Conservation (phyloP, 768 basidiomycete species). For the Auricularia sp. region DNA sequence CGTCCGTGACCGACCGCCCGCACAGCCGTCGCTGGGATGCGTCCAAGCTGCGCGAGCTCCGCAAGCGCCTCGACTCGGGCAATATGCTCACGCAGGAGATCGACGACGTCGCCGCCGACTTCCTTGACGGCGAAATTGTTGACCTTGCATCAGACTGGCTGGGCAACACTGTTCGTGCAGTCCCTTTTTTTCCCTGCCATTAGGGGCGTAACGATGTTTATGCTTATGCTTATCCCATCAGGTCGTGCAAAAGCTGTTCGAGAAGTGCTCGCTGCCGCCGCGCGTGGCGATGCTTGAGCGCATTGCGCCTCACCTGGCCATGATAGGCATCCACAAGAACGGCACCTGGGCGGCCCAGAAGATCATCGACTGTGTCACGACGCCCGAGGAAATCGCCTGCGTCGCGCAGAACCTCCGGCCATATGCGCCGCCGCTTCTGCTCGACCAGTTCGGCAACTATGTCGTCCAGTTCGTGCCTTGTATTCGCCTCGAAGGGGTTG, state of each 20-base stretch:
- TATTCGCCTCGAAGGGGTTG: background rate
- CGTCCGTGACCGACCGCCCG: slow-evolving; percentile 73
- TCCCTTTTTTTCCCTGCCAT: slow-evolving; percentile 27
- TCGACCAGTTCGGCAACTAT: slow-evolving; percentile 91
- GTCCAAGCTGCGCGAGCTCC: slow-evolving; percentile 83
- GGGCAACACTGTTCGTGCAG: slow-evolving; percentile 57
- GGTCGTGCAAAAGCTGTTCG: slow-evolving; percentile 96
- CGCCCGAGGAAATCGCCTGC: slow-evolving; percentile 73
- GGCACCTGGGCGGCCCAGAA: slow-evolving; percentile 99
- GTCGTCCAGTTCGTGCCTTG: slow-evolving; percentile 68
- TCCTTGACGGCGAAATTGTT: slow-evolving; percentile 89
- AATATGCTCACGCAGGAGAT: slow-evolving; percentile 76
- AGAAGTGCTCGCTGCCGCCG: slow-evolving; percentile 67
- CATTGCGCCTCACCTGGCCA: slow-evolving; percentile 85
- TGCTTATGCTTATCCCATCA: slow-evolving; percentile 17
- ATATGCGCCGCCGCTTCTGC: slow-evolving; percentile 84
- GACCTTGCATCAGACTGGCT: slow-evolving; percentile 97
- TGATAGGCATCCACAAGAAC: slow-evolving; percentile 99
- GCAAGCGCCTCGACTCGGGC: slow-evolving; percentile 88
- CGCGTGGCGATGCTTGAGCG: slow-evolving; percentile 89
- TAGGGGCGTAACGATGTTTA: background rate
- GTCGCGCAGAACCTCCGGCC: slow-evolving; percentile 82
- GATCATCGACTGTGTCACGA: slow-evolving; percentile 90
- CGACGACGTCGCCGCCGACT: slow-evolving; percentile 80
- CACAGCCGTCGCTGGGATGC: slow-evolving; percentile 90